Evolutionary conservation across 768 basidiomycete species (phyloP).

Genomic region (Mycena amicta): DNA sequence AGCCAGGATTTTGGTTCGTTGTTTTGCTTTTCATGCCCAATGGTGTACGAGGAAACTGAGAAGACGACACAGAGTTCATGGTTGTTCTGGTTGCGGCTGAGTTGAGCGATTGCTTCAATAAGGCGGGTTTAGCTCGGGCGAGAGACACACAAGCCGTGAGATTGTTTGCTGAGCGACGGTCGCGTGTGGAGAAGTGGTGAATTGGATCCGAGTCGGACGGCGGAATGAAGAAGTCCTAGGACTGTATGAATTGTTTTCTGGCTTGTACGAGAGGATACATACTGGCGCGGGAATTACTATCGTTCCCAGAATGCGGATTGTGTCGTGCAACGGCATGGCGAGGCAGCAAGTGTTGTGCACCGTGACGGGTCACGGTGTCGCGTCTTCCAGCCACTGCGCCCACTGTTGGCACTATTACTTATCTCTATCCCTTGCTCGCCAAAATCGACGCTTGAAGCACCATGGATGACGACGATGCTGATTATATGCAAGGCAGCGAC

Average conservation of each 20-base stretch:
- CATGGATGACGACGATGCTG: constrained; percentile 94
- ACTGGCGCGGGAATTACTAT: not conserved
- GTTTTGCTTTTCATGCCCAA: no score
- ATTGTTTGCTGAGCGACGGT: constrained; percentile 10
- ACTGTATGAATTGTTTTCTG: not conserved
- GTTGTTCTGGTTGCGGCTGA: constrained; percentile 17
- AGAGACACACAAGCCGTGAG: constrained; percentile 8
- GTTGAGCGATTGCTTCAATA: not conserved
- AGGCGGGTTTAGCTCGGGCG: no score
- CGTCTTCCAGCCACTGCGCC: no score
- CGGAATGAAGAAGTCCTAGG: constrained; percentile 16
- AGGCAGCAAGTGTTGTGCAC: no score
- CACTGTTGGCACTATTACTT: no score
- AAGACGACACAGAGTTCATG: constrained; percentile 10
- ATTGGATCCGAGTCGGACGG: constrained; percentile 20
- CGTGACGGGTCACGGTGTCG: no score
- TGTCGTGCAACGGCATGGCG: constrained; percentile 4
- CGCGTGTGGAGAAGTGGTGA: constrained; percentile 18
- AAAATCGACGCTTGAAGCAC: no score
- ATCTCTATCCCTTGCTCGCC: no score
- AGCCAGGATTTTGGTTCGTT: not conserved
- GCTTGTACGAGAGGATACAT: not conserved
- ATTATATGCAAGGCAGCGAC: constrained; percentile 89
- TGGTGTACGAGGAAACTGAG: not conserved
- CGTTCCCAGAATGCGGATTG: not conserved